Evolutionary conservation across 2,329 filamentous ascomycete species (phyloP), one percentile per base, ranked within the genome.

Genomic region (Colletotrichum gigasporum): DNA sequence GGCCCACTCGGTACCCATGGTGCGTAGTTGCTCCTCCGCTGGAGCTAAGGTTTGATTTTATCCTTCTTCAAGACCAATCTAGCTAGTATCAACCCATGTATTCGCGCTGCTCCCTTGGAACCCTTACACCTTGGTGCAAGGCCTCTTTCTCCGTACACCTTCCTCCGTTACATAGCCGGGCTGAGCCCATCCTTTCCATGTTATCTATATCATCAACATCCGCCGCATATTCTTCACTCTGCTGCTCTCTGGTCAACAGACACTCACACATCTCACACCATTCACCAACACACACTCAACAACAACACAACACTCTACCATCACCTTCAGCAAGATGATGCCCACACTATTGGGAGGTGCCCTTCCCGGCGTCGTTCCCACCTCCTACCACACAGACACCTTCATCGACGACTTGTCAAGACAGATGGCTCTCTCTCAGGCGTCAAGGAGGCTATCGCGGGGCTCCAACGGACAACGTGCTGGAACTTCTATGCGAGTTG

Each of bases 401-500:
- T 78, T 85, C 51, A 69, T 85, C 57, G 83, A 87, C 69, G 84
- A 85, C 64, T 74, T 84, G 32, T 82, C 82, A 24, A 82, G 78
- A 66, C 86, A 88, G 65, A 81, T 85, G 71, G 76, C 80, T 54
- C 72, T 79, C 37, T 80, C 82, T 34, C 82, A 83, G 60, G 74
- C 80, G 26, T 74, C 79, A 37, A 80, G 84, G 48, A 80, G 81
- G 64, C 76, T 80, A 66, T 85, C 85, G 20, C 80, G 82, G 66
- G 76, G 79, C 22, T 83, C 83, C 8, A 83, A 79, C 67, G 80
- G 83, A 68, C 83, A 83, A 74, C 83, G 81, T 71, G 77, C 75
- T 51, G 80, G 78, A 69, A 79, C 77, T 64, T 78, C 79, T 62
- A 88, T 87, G 85, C 83, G 89, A 65, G 80, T 92, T 37, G 78